Evolutionary conservation across 176 grass and related monocot genomes (phyloP), one percentile per base, ranked within the genome.

Genomic region (Eleusine indica): DNA sequence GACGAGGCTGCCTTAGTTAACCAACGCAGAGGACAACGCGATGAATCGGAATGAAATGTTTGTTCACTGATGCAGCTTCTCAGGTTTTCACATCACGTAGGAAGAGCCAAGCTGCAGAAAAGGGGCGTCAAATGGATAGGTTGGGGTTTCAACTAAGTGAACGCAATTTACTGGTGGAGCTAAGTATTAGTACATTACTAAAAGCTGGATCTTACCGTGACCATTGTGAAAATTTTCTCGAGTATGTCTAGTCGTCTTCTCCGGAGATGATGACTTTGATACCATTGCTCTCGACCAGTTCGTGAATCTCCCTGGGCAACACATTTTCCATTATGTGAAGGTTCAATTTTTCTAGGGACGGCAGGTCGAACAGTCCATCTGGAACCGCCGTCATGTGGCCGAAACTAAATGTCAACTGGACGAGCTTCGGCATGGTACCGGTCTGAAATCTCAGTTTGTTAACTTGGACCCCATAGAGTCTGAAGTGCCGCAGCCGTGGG

Each of bases 371-470:
- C 12, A 72, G 5, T 5, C 70, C 70, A 28, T 12, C 44, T 47
- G 9, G 44, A 47, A 47, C 9, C 44, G 44, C 11, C 8, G 44
- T 47, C 44, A 47, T 47, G 8, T 47, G 44, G 11, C 44, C 9
- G 11, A 2, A 47, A 47, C 9, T 0, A 54, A 74, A 7, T 4
- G 1, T 0, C 48, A 74, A 54, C 3, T 74, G 2, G 3, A 5
- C 12, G 14, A 74, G 72, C 72, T 74, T 74, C 17, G 7, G 72
- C 72, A 74, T 74, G 0, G 72, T 74, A 18, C 48, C 48, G 18
- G 15, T 1, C 16, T 74, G 10, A 54, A 74, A 54, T 14, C 16
- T 74, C 47, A 74, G 4, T 54, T 74, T 54, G 12, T 54, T 25
- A 21, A 30, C 16, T 2, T 46, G 7, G 2, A 74, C 15, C 2